Base-by-base conservation (phyloP, 1,284 basidiomycete genomes). In the Moniliophthora roreri region DNA sequence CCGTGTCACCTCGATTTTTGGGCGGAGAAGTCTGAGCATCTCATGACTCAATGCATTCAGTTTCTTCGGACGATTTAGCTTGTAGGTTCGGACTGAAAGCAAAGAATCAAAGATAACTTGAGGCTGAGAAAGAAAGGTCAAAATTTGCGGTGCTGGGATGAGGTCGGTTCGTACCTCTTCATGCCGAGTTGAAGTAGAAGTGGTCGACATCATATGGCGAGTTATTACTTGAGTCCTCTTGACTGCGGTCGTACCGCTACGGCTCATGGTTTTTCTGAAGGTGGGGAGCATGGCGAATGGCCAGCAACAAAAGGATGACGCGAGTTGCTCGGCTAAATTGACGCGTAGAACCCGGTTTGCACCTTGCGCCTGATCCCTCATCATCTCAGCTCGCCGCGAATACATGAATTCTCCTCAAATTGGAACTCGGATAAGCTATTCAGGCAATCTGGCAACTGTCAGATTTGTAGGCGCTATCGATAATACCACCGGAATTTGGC, bases 41-140 rank as follows among this genome's bases (percentile, higher is more conserved):
- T 83, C 75, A 50, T 81, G 74, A 69, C 95, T 86, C 51, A 99
- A 79, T 1, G 94, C 87, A 74, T 99, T 99, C 42, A 94, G 78
- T 68, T 93, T 93, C 59, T 73, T 73, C 2, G 91, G 84, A 50
- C 95, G 81, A 67, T 98, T 96, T 54, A 98, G 81, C 35, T 84
- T 78, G 62, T 88, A 91, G 21, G 79, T 85, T 54, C 93, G 79
- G 39, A 85, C 65, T 48, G 77, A 74, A 46, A 82, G 75, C 53
- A 80, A 79, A 20, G 85, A 84, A 66, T 91, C 84, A 64, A 91
- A 91, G 48, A 84, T 70, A 32, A 94, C 85, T 39, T 79, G 74
- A 37, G 82, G 67, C 80, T 85, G 62, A 36, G 38, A 24, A 54
- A 35, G 48, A 53, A 41, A 42, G 52, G 28, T 57, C 45, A 42